These are phyloP conservation scores for Debaryomyces hansenii DNA, from an alignment of 805 yeast genomes.

Conservation along the genomic window DNA sequence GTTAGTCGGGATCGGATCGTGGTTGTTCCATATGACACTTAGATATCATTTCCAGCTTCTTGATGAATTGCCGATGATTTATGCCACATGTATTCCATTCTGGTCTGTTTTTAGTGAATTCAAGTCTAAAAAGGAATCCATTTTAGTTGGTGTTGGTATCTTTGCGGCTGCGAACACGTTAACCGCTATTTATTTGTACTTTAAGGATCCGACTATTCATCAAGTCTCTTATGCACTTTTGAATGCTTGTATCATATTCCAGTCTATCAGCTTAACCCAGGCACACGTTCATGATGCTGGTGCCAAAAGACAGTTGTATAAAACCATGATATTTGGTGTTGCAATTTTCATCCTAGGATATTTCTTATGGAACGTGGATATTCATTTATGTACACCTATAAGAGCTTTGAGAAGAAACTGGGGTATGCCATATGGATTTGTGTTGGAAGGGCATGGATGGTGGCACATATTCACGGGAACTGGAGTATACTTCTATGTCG, in stretches of 20 bases:
- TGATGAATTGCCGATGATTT: constrained; percentile 97
- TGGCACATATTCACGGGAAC: constrained; percentile 90
- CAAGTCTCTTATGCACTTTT: constrained; percentile 81
- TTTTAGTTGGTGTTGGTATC: constrained; percentile 48
- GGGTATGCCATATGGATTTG: constrained; percentile 84
- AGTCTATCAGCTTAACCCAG: constrained; percentile 53
- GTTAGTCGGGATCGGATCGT: constrained; percentile 88
- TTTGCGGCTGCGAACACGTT: constrained; percentile 56
- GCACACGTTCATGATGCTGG: constrained; percentile 50
- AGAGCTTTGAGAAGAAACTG: constrained; percentile 55
- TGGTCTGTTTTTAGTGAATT: constrained; percentile 77
- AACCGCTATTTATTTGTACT: constrained; percentile 70
- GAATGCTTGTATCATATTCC: constrained; percentile 69
- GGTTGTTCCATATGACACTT: constrained; percentile 96
- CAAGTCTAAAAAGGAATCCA: constrained; percentile 35
- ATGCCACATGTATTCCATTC: constrained; percentile 93
- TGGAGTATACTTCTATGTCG: constrained; percentile 84
- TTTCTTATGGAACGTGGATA: constrained; percentile 86
- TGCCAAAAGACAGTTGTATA: constrained; percentile 50
- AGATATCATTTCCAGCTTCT: constrained; percentile 84
- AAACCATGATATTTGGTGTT: constrained; percentile 60
- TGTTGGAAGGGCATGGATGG: constrained; percentile 95
- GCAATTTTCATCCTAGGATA: constrained; percentile 71
- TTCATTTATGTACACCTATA: constrained; percentile 68
- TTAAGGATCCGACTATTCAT: constrained; percentile 83